Base-by-base conservation (phyloP, 139 green algal species). In the Spirogloea muscicola region DNA sequence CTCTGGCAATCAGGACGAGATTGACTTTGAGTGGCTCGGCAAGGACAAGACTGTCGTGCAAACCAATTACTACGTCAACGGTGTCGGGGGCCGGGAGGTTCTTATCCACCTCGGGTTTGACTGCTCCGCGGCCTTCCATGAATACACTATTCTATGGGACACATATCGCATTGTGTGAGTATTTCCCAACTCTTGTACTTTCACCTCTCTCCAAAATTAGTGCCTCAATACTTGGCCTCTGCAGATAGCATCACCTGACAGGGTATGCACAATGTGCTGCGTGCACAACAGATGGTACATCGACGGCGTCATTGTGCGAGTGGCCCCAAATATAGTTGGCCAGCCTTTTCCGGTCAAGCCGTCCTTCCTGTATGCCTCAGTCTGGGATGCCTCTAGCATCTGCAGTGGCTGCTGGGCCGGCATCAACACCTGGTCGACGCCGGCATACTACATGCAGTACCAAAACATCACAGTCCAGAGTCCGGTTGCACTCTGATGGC, bases 1-100 rank as follows among this genome's bases (percentile, higher is more conserved):
- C 43, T 57, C 41, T 29, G 29, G 51, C 69, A 58, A 39, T 6
- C 69, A 77, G 60, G 69, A 77, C 34, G 69, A 77, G 55, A 77
- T 77, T 38, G 69, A 77, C 39, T 77, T 77, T 27, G 69, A 77
- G 48, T 77, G 34, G 18, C 29, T 77, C 7, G 69, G 69, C 43
- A 77, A 70, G 69, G 39, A 71, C 57, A 69, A 69, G 31, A 21
- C 9, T 1, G 13, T 29, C 0, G 69, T 77, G 21, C 69, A 77
- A 48, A 77, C 69, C 27, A 77, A 77, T 37, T 68, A 61, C 36
- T 77, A 77, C 36, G 69, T 77, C 3, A 52, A 52, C n/a, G 69
- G 69, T 3, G 34, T 58, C 33, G 60, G 55, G 36, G 33, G 34
- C 10, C 29, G 29, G 1, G 69, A 77, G 48, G 33, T 59, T 10